Evolutionary conservation across 2,329 filamentous ascomycete genomes (phyloP).

Genomic region (Beauveria medogensis): DNA sequence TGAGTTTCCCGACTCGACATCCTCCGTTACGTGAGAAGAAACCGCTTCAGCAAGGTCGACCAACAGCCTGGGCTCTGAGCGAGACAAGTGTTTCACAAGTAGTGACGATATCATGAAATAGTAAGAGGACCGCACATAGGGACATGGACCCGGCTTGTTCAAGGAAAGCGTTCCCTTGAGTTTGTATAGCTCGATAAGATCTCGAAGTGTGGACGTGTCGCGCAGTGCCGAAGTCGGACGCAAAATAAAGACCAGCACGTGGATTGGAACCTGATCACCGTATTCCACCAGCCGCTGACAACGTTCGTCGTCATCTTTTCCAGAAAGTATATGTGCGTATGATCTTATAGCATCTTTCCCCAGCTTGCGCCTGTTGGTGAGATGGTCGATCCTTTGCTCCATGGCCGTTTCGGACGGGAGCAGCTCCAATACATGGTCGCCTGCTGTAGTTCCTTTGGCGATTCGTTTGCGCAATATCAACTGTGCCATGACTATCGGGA

Average conservation of each 20-base stretch:
- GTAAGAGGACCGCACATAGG: constrained; percentile 14
- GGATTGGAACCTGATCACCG: constrained; percentile 16
- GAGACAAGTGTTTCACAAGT: constrained; percentile 23
- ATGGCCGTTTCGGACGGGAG: constrained; percentile 20
- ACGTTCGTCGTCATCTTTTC: constrained; percentile 22
- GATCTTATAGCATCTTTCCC: constrained; percentile 16
- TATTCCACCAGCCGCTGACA: constrained; percentile 24
- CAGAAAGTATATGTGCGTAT: constrained; percentile 23
- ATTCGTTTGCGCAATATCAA: neutral
- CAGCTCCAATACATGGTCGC: constrained; percentile 14
- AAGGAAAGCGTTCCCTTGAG: neutral
- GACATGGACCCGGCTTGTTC: constrained; percentile 4
- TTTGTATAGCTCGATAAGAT: constrained; percentile 21
- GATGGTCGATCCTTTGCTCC: constrained; percentile 15
- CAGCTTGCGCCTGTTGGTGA: constrained; percentile 16
- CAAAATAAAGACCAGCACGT: constrained; percentile 24
- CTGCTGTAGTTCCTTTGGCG: neutral
- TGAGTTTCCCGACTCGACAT: constrained; percentile 11
- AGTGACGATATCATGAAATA: constrained; percentile 20
- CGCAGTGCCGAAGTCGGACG: constrained; percentile 20
- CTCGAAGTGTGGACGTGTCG: constrained; percentile 17
- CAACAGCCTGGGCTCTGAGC: constrained; percentile 26
- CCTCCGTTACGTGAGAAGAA: constrained; percentile 19
- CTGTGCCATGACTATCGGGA: neutral
- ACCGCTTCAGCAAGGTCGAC: constrained; percentile 22